Percentiles rank a stretch among this genome's conserved stretches.
Conservation (phyloP, 1,284 basidiomycete genomes). For the Ceratobasidium sp. region DNA sequence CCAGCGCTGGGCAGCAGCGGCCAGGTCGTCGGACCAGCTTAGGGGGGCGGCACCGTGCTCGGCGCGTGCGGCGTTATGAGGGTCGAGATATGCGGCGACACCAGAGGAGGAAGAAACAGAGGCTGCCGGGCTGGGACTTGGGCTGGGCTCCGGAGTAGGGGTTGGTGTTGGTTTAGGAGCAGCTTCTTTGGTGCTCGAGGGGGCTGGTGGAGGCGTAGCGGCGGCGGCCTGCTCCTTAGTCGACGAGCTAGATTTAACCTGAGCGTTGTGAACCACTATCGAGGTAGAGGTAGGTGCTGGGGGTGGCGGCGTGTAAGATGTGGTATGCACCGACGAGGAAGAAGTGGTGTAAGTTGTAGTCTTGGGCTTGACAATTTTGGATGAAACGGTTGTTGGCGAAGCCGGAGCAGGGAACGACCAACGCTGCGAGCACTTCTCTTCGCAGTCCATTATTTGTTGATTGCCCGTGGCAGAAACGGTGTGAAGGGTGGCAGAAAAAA, state of each 20-base stretch:
- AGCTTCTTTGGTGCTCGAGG: neutral
- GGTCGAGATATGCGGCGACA: constrained; percentile 54
- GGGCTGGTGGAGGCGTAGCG: neutral
- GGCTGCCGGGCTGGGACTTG: neutral
- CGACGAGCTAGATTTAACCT: neutral
- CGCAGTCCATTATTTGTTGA: constrained; percentile 11
- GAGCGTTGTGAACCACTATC: neutral
- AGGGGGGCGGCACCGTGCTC: constrained; percentile 58
- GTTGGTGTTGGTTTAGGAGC: neutral
- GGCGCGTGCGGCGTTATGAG: constrained; percentile 62
- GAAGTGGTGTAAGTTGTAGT: neutral
- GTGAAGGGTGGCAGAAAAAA: neutral
- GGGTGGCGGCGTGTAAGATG: constrained; percentile 2
- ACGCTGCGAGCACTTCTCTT: constrained; percentile 9
- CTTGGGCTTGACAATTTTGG: constrained; percentile 1
- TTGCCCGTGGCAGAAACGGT: neutral
- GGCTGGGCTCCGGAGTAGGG: neutral
- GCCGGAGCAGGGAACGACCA: constrained; percentile 11
- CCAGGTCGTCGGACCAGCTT: constrained; percentile 61
- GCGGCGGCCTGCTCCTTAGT: neutral
- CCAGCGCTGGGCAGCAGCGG: constrained; percentile 61
- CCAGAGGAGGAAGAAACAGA: neutral
- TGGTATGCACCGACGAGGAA: neutral
- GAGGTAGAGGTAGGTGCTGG: constrained; percentile 6
- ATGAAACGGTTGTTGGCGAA: neutral